Base-by-base conservation (phyloP, 129 eudicot species). In the Saussurea involucrata region DNA sequence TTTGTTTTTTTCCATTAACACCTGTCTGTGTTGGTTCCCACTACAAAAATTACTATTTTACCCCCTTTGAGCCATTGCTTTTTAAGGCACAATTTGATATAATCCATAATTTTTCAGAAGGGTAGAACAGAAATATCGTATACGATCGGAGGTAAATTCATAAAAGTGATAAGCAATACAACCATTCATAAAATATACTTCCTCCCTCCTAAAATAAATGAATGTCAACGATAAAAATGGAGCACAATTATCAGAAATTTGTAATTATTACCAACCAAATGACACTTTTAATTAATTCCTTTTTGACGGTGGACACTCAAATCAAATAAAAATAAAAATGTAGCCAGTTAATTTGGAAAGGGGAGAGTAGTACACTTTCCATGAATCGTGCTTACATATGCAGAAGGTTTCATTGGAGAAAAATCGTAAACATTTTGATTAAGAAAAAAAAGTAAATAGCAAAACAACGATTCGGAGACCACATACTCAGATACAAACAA, bases 11-110 rank as follows among this genome's bases (percentile, higher is more conserved):
- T 15, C 21, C 60, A 49, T 15, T 49, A 15, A 49, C 21, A 49
- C 60, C 21, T 49, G 21, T 53, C 24, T n/a, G 22, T 6, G 21
- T 0, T 3, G 2, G 6, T 49, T 40, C 15, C 15, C 9, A 49
- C 20, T 0, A 53, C 5, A 4, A 17, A 53, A 53, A 53, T 53
- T 53, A 53, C 61, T 4, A 53, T 53, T 53, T 53, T 53, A 53
- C 61, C 61, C 61, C 24, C 22, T 53, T 73, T 87, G 49, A 87
- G 92, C 70, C 88, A 89, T 60, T 91, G 49, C 49, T 85, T 36
- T 37, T 89, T 75, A 71, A 46, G 58, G 58, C 58, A 17, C 61
- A 17, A 53, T 53, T 53, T 53, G 61, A 53, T 17, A 53, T 53
- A 53, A n/a, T 17, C 9, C 61, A 5, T 2, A 5, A 53, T 4